Evolutionary conservation across 805 yeast species (phyloP), one percentile per base, ranked within the genome.

Genomic region (Metschnikowia borealis): DNA sequence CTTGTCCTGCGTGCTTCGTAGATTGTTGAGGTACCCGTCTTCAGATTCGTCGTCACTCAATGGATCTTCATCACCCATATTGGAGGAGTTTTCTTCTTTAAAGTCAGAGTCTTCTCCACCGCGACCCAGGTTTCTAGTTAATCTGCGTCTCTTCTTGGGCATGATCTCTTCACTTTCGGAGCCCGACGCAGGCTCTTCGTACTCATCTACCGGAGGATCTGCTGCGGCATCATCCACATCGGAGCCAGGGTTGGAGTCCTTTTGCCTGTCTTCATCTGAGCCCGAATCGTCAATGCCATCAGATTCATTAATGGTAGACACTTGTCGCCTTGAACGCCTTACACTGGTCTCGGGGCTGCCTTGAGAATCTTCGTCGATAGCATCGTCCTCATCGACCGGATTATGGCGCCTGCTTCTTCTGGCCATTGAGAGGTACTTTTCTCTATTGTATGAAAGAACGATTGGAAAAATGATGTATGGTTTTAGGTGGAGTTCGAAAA

Each of bases 1-100:
- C 45, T 62, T 62, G 46, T 69, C 70, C 46, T 44, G 46, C 14
- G 33, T 35, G 32, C 17, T 44, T 50, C 66, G 62, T 45, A 71
- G 62, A 48, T 58, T 59, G 38, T 66, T 65, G 43, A 39, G 42
- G 17, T 43, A 46, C n/a, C 55, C 57, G 26, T 51, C 60, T 13
- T 46, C 62, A 11, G 48, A 38, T n/a, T 42, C 51, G 21, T 42
- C 51, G 18, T 49, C 58, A 15, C 52, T 49, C 23, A 50, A 46
- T 13, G 35, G 38, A 10, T 46, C 54, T 7, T 50, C 53, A n/a
- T 49, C 58, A 6, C 38, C 51, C 10, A 38, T 49, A 11, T 48
- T 56, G 11, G 55, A 52, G 31, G 37, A 42, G 3, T 49, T 53
- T 5, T 48, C 59, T 2, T 50, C 55, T 31, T 58, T 56, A 29